Base-by-base conservation (phyloP, 2,329 filamentous ascomycete genomes). In the Phoma herbarum region DNA sequence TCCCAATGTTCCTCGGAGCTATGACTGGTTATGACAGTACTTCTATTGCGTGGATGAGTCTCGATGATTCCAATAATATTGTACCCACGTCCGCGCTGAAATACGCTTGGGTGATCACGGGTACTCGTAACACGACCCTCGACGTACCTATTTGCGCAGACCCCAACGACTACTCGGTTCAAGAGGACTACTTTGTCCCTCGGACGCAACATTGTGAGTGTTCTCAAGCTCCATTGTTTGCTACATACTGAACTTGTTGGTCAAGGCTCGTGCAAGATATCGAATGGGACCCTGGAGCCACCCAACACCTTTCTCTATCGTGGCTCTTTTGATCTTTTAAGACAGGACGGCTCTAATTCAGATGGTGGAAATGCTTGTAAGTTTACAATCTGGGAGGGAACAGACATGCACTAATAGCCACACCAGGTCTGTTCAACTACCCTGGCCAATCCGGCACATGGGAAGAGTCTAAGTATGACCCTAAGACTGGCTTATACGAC, bases 1-100 rank as follows among this genome's bases (percentile, higher is more conserved):
- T 77, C 20, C 75, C 74, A 1, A 72, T 74, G 20, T 62, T 75
- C 4, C 46, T 77, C 1, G 56, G 58, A 16, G 53, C 53, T 12
- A 77, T 78, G 72, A 76, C 73, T 0, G 77, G 77, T 10, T 79
- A 78, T 50, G 70, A 75, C n/a, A 68, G 62, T 42, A 68, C 64
- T 1, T 60, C 62, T 2, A 67, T 67, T 5, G 62, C 70, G 0
- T 76, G 71, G 67, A 60, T 77, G 14, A 65, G 63, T 18, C 44
- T 74, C 16, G 62, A 70, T 14, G 60, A 63, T 16, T 52, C 54
- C 3, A 63, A 70, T 16, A 71, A 74, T 26, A 71, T 77, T 28
- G 58, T 76, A 1, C 69, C 68, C 1, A 67, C 67, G 2, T 50
- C 62, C 5, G 53, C 52, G n/a, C 11, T 75, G 16, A 16, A 61